phyloP scores from a whole-genome alignment of 202 grass and related monocot species.

The Elaeis oleifera region DNA sequence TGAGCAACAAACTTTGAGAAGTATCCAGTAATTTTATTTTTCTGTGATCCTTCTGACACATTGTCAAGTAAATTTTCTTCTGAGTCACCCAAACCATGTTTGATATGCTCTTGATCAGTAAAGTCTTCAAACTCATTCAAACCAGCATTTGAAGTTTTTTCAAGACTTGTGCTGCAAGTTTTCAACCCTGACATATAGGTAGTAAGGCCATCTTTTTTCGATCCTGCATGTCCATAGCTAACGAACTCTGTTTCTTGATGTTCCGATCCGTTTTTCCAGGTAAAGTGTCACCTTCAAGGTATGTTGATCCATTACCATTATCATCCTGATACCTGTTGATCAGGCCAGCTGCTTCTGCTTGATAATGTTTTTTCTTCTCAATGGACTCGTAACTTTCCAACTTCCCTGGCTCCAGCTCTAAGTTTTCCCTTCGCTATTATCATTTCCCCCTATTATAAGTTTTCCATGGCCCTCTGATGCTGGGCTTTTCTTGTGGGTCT shows the following conservation, averaged over 20 bases:
- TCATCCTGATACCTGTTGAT: background rate
- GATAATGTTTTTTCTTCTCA: too few species aligned
- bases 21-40: too few species aligned
- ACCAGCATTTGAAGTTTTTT: background rate
- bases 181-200: background rate
- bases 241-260: conserved; percentile 5
- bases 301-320: background rate
- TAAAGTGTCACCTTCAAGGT: background rate
- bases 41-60: too few species aligned
- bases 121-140: background rate
- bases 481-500: background rate
- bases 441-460: background rate
- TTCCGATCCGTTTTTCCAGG: conserved; percentile 2
- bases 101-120: too few species aligned
- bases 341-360: background rate
- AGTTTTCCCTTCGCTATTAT: background rate
- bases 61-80: too few species aligned
- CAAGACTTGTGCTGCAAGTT: background rate
- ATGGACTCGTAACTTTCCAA: background rate
- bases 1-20: too few species aligned
- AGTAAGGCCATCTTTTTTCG: conserved; percentile 1
- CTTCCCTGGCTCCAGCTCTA: background rate
- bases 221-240: conserved; percentile 6
- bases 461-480: background rate
- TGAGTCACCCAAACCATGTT: too few species aligned